A percentile compares a stretch with the other conserved stretches of the same genome.
Evolutionary conservation across 306 rosid genomes (phyloP).

Genomic region (Cotoneaster glaucophyllus): DNA sequence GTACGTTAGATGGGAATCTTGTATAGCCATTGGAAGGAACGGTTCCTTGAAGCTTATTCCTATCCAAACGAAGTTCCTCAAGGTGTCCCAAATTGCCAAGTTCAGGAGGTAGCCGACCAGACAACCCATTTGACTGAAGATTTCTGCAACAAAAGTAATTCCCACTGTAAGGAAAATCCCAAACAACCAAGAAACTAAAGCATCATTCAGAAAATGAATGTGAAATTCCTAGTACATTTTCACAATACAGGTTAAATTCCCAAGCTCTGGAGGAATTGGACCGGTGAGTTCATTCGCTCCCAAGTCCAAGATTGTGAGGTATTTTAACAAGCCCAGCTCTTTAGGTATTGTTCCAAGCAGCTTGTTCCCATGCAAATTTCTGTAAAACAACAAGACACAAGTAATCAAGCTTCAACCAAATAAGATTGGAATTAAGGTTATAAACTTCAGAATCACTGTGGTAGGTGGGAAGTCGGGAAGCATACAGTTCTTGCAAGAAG

Average conservation of each 20-base stretch:
- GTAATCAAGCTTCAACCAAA: slow-evolving; percentile 20
- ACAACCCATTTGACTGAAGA: slow-evolving; percentile 73
- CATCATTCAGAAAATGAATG: slow-evolving; percentile 1
- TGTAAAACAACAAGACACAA: slow-evolving; percentile 29
- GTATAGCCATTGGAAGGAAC: slow-evolving; percentile 51
- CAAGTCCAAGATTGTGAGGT: slow-evolving; percentile 73
- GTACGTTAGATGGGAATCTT: slow-evolving; percentile 22
- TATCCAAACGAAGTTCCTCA: slow-evolving; percentile 70
- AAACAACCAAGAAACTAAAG: slow-evolving; percentile 7
- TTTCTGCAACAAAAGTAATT: slow-evolving; percentile 44
- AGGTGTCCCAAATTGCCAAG: slow-evolving; percentile 72
- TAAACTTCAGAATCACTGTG: neutral
- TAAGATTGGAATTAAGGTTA: neutral
- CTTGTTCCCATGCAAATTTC: slow-evolving; percentile 70
- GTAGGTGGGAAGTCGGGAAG: neutral
- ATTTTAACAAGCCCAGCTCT: slow-evolving; percentile 60
- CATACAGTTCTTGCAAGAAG: slow-evolving; percentile 80
- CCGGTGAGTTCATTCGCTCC: slow-evolving; percentile 79
- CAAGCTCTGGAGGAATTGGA: slow-evolving; percentile 80
- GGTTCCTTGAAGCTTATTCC: slow-evolving; percentile 82
- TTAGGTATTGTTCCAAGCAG: slow-evolving; percentile 73
- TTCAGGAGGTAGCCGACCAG: slow-evolving; percentile 61
- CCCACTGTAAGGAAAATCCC: slow-evolving; percentile 2
- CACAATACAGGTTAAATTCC: slow-evolving; percentile 46
- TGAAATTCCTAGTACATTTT: slow-evolving; percentile 52